Evolutionary conservation across 495 filamentous ascomycete species (phyloP), one percentile per base, ranked within the genome.

Genomic region (Lepraria neglecta): DNA sequence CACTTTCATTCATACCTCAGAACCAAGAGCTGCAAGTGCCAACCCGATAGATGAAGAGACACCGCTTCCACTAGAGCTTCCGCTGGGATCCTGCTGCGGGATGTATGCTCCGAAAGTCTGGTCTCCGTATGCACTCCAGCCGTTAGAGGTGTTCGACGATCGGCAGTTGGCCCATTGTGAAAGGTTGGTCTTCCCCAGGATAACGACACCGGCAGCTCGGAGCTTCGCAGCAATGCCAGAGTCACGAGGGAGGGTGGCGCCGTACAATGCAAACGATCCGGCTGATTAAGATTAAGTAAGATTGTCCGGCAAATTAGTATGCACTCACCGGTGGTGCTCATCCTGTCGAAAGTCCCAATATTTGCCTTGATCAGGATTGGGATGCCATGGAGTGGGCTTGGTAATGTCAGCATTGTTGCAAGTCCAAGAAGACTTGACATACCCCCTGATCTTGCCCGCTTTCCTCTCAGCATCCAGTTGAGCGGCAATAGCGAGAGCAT

Each of bases 351-450:
- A 4, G 82, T 86, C 27, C 80, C 86, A 59, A 89, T 88, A 73
- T 87, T 90, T 52, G 89, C 85, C 71, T 89, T 89, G 64, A 88
- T 79, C 24, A 87, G 70, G 71, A 88, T 84, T 3, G 87, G 87
- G 58, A 90, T 86, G 19, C 86, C 85, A 69, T 90, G 86, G 0
- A 89, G 75, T 11, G 80, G 80, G 31, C 84, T 79, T 27, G 84
- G 78, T n/a, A n/a, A n/a, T n/a, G n/a, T n/a, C n/a, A n/a, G n/a
- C n/a, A n/a, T n/a, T n/a, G n/a, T n/a, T n/a, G n/a, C n/a, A n/a
- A n/a, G n/a, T n/a, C n/a, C n/a, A n/a, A n/a, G n/a, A n/a, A n/a
- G n/a, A n/a, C n/a, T n/a, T n/a, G n/a, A n/a, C n/a, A n/a, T n/a
- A n/a, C n/a, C n/a, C n/a, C n/a, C n/a, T n/a, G n/a, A 84, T 73